These are phyloP conservation scores for Beauveria medogensis DNA, from an alignment of 2,329 filamentous ascomycete species.

Conservation along the genomic window DNA sequence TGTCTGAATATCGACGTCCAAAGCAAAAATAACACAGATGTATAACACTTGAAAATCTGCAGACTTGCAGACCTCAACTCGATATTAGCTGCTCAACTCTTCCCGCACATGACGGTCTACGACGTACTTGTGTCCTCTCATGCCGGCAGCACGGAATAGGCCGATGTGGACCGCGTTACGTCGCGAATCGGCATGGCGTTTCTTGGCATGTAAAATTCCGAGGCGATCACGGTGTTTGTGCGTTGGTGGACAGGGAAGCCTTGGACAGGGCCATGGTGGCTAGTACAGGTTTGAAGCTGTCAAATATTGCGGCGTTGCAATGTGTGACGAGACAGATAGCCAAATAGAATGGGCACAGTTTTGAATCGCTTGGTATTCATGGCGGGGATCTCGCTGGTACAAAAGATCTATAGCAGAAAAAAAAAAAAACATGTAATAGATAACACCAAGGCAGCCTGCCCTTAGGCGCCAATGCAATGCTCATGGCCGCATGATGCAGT, in stretches of 20 bases:
- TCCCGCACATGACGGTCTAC: too few species aligned
- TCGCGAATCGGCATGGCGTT: slow-evolving; percentile 37
- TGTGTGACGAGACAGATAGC: too few species aligned
- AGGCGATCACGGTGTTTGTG: slow-evolving; percentile 26
- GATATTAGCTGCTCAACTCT: too few species aligned
- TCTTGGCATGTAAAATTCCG: slow-evolving; percentile 39
- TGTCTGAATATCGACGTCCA: too few species aligned
- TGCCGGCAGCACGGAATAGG: slow-evolving; percentile 36
- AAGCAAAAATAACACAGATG: too few species aligned
- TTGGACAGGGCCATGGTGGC: slow-evolving; percentile 16
- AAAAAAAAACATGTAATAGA: background rate
- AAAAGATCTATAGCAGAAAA: background rate
- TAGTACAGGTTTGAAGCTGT: too few species aligned
- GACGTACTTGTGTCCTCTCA: slow-evolving; percentile 32
- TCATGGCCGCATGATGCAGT: background rate
- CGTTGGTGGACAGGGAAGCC: slow-evolving; percentile 26
- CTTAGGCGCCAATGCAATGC: background rate
- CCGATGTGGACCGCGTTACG: slow-evolving; percentile 39
- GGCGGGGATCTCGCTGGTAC: too few species aligned
- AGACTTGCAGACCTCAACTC: too few species aligned
- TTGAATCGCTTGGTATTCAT: too few species aligned
- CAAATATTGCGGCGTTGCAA: too few species aligned
- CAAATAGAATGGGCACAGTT: too few species aligned
- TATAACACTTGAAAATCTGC: too few species aligned
- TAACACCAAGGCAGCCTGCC: background rate